A percentile compares a stretch with the other conserved stretches of the same genome.
Evolutionary conservation across 257 asterid species (phyloP).

Genomic region (Nicotiana benthamiana): DNA sequence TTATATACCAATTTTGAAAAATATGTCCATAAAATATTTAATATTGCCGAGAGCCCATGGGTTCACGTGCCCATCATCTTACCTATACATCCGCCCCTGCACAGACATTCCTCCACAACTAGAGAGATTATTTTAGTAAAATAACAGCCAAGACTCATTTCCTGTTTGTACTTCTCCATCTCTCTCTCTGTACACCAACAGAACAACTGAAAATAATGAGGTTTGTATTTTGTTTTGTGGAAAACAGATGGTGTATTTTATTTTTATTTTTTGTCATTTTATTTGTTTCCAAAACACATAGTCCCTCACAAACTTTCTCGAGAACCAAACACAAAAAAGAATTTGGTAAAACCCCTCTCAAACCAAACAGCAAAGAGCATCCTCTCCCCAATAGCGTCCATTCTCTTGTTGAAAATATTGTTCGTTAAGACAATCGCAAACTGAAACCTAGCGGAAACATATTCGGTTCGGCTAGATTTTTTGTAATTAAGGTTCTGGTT

Average conservation of each 20-base stretch:
- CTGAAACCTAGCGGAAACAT: neutral
- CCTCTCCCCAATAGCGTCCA: neutral
- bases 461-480: neutral
- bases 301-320: neutral
- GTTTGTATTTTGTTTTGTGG: neutral
- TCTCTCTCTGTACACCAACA: neutral
- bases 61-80: too few species aligned
- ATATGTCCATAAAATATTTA: too few species aligned
- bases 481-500: neutral
- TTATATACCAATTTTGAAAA: too few species aligned
- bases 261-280: too few species aligned
- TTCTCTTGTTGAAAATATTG: neutral
- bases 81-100: too few species aligned
- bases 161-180: neutral
- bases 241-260: neutral
- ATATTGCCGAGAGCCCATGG: too few species aligned
- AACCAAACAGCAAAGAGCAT: neutral
- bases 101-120: neutral
- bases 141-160: neutral
- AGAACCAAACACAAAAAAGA: neutral
- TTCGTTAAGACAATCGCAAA: neutral
- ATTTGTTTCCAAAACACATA: too few species aligned
- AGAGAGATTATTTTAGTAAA: neutral
- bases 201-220: neutral
- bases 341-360: neutral